Evolutionary conservation across 352 stramenopile species (phyloP).

Genomic region (Globisporangium canariense): DNA sequence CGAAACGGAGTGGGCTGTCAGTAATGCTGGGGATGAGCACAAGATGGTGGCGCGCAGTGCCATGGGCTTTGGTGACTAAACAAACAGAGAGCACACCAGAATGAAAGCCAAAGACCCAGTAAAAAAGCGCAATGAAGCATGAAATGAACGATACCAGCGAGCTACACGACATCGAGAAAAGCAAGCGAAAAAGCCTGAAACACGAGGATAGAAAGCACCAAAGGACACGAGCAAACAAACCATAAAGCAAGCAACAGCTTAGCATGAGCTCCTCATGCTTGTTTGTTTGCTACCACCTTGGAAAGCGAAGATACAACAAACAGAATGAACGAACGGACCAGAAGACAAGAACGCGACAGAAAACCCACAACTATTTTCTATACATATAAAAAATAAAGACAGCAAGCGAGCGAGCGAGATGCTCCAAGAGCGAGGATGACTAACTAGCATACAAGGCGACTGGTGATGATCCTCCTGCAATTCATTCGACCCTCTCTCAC

Average conservation of each 20-base stretch:
- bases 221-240: background rate
- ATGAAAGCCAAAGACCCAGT: too few species aligned
- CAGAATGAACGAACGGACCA: slow-evolving; percentile 5
- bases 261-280: too few species aligned
- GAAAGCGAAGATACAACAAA: background rate
- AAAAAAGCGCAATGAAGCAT: too few species aligned
- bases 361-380: slow-evolving; percentile 18
- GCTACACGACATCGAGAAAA: too few species aligned
- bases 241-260: too few species aligned
- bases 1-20: background rate
- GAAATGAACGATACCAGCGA: too few species aligned
- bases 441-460: background rate
- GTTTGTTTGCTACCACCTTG: too few species aligned
- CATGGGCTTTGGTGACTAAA: background rate
- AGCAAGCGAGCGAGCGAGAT: background rate
- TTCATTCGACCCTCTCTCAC: background rate
- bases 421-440: background rate
- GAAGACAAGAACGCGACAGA: slow-evolving; percentile 5
- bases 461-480: background rate
- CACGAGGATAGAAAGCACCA: background rate
- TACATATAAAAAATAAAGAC: slow-evolving; percentile 20
- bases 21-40: background rate
- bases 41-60: background rate
- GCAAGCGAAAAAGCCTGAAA: too few species aligned
- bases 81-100: slow-evolving; percentile 3